These are phyloP conservation scores for Podaxis mareebaensis DNA, from an alignment of 768 basidiomycete genomes.

Conservation along the genomic window DNA sequence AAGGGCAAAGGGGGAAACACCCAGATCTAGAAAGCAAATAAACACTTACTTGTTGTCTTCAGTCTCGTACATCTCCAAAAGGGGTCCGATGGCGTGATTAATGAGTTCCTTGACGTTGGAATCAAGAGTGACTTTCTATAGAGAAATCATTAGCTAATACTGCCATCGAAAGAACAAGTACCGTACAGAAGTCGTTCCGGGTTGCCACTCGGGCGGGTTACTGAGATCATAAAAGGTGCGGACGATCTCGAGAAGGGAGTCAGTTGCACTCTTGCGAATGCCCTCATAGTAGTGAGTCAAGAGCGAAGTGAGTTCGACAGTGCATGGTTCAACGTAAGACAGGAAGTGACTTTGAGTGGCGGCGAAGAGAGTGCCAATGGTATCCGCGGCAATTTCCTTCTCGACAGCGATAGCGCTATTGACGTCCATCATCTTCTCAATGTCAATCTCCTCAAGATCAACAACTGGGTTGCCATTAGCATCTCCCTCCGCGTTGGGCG, in stretches of 20 bases:
- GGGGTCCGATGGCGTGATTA: conserved; percentile 65
- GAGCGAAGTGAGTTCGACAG: conserved; percentile 75
- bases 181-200: conserved; percentile 51
- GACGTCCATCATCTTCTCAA: conserved; percentile 88
- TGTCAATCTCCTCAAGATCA: conserved; percentile 76
- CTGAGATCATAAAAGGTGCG: conserved; percentile 90
- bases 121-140: conserved; percentile 47
- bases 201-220: conserved; percentile 78
- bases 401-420: conserved; percentile 97
- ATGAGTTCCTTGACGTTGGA: conserved; percentile 78
- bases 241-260: conserved; percentile 85
- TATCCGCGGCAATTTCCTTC: conserved; percentile 98
- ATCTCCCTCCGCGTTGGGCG: conserved; percentile 60
- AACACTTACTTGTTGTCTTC: conserved; percentile 94
- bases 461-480: conserved; percentile 55
- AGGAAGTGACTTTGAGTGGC: conserved; percentile 84
- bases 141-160: conserved; percentile 8
- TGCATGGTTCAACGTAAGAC: conserved; percentile 83
- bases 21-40: conserved; percentile 10
- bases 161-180: background rate
- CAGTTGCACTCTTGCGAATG: conserved; percentile 90
- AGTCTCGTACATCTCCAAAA: conserved; percentile 87
- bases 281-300: conserved; percentile 96
- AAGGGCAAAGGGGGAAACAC: conserved; percentile 14
- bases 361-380: conserved; percentile 87